Evolutionary conservation across 768 basidiomycete species (phyloP).

Genomic region (Amanita molliuscula): DNA sequence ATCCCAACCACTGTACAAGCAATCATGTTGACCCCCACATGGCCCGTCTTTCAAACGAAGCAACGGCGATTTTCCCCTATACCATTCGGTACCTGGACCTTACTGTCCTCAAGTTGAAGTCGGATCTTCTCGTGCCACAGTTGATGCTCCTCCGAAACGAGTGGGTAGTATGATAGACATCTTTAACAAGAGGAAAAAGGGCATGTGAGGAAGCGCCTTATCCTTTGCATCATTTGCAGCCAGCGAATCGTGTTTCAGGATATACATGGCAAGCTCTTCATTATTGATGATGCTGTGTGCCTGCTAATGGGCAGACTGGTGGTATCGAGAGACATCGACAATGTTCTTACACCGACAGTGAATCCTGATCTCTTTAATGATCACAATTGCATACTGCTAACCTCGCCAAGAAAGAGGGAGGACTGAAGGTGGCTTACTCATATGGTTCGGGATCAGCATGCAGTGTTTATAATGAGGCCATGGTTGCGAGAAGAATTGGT

Average conservation of each 20-base stretch:
- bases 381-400: slow-evolving; percentile 1
- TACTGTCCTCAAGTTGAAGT: not conserved
- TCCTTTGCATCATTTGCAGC: not conserved
- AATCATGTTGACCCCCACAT: no score
- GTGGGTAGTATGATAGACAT: no score
- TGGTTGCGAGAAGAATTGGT: slow-evolving; percentile 6
- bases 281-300: not conserved
- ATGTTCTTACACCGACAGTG: slow-evolving; percentile 4
- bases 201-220: not conserved
- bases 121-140: not conserved
- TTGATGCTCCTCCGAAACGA: not conserved
- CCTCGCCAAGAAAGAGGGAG: not conserved
- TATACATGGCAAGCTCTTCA: not conserved
- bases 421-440: slow-evolving; percentile 10
- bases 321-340: not conserved
- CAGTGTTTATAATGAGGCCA: slow-evolving; percentile 5
- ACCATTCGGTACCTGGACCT: not conserved
- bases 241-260: not conserved
- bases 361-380: not conserved
- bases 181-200: not conserved
- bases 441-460: not conserved
- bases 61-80: slow-evolving; percentile 7
- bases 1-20: no score
- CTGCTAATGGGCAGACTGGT: not conserved
- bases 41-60: not conserved